Base-by-base conservation (phyloP, 176 grass and related monocot species). In the Oryza longistaminata region DNA sequence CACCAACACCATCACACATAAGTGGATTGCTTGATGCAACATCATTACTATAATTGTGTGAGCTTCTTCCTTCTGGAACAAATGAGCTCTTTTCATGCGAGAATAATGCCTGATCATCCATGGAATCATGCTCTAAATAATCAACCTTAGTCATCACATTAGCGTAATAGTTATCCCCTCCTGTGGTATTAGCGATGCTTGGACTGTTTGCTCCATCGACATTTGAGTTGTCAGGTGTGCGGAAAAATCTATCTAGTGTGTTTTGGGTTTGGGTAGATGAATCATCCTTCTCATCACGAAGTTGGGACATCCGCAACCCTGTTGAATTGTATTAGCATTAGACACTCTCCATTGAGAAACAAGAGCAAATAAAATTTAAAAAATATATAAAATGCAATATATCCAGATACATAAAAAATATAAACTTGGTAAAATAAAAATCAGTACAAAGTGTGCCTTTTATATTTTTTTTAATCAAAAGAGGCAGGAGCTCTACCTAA, bases 301-400 rank as follows among this genome's bases (percentile, higher is more conserved):
- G 91, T 40, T 98, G 91, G 62, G 96, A 98, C 87, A 98, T 93
- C 13, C 96, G 87, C 64, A 98, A 46, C 21, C 96, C 96, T 98
- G 71, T 68, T 76, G 78, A 40, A 85, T 71, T 73, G 64, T 29
- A 74, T 27, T 43, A 66, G 33, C 9, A 62, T 62, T n/a, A n/a
- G n/a, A n/a, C n/a, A n/a, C n/a, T n/a, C 22, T 67, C 73, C 29
- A 34, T 16, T 17, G 49, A 81, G 26, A 7, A 71, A 34, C 55
- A 82, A 72, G 76, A 69, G 11, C n/a, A 81, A 81, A 79, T 0
- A 87, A 39, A 70, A n/a, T n/a, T 16, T 2, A 19, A 9, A 61
- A 68, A 33, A 45, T n/a, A 50, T 40, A 71, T 40, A 76, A 40
- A 88, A 16, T n/a, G 7, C 21, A 66, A 45, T 74, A 70, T 16